Evolutionary conservation across 139 green algal species (phyloP), one percentile per base, ranked within the genome.

Genomic region (Chlamydomonas incerta): DNA sequence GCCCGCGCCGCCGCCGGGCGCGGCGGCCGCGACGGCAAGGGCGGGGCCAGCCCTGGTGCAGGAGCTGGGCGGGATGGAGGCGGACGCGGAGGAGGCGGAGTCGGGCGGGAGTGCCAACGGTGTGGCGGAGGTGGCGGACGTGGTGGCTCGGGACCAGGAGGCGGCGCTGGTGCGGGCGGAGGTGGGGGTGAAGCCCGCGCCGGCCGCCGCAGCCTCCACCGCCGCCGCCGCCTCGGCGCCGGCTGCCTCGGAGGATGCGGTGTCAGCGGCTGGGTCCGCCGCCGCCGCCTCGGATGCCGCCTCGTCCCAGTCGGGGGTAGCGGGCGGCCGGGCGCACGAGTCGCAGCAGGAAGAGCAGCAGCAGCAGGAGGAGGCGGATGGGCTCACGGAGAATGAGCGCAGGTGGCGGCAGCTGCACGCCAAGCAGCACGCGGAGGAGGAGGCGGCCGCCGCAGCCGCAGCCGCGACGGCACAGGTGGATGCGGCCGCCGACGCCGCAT

Each of bases 341-440:
- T n/a, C n/a, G 41, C 41, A 9, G 70, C 15, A n/a, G 28, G 68
- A 3, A 1, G 15, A 74, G 34, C 31, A 74, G 1, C 13, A 68
- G 62, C 20, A 3, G 21, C 9, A 41, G n/a, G n/a, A 17, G 68
- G 18, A 74, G 68, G 41, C 26, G 2, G 46, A 11, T 1, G 41
- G 31, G 37, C 52, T 87, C 35, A 87, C 87, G 68, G 88, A 89
- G 28, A 91, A 91, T 46, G 62, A 91, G 74, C 79, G 72, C 1
- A 87, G 34, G 68, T 91, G 88, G 88, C 17, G 31, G 41, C 83
- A 89, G 80, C 55, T 91, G 34, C 88, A 91, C 66, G 26, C 34
- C 26, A 35, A 23, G 33, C 31, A 58, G 34, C 14, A 46, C 1
- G 20, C 20, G 47, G 21, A 67, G 46, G n/a, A 66, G 31, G 10